phyloP scores from a whole-genome alignment of 2,329 filamentous ascomycete genomes.

The Zarea fungicola region DNA sequence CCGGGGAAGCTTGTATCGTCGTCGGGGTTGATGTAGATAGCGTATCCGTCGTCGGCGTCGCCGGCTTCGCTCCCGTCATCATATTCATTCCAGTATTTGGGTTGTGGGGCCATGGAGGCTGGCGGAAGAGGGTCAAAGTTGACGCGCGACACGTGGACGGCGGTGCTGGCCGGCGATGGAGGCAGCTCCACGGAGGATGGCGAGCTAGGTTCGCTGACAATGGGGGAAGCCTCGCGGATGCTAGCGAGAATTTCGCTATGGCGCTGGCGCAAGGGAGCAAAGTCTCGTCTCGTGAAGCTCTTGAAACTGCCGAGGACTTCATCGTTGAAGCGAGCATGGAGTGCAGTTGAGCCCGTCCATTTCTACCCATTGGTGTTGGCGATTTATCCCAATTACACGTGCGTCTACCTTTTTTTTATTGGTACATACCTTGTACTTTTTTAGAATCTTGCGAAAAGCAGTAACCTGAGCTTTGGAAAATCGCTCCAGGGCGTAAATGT shows the following conservation, averaged over 20 bases:
- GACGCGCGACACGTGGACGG: constrained; percentile 18
- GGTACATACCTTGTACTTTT: constrained; percentile 68
- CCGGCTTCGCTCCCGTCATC: constrained; percentile 70
- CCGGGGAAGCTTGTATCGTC: constrained; percentile 57
- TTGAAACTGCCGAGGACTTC: constrained; percentile 61
- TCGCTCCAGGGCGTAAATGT: constrained; percentile 63
- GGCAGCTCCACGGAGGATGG: constrained; percentile 26
- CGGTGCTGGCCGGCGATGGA: constrained; percentile 15
- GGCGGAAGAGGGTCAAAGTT: constrained; percentile 29
- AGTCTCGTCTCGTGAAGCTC: constrained; percentile 66
- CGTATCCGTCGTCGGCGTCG: constrained; percentile 54
- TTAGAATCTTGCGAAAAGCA: constrained; percentile 76
- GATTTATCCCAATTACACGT: neutral
- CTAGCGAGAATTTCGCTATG: constrained; percentile 45
- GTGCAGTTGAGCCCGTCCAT: constrained; percentile 69
- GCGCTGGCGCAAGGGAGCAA: constrained; percentile 45
- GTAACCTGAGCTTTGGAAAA: constrained; percentile 70
- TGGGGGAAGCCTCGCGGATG: constrained; percentile 42
- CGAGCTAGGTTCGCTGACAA: constrained; percentile 35
- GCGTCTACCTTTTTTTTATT: no score
- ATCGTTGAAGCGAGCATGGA: constrained; percentile 62
- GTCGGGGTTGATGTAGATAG: constrained; percentile 70
- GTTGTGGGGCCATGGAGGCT: constrained; percentile 24
- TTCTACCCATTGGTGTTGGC: constrained; percentile 44
- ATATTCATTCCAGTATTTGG: constrained; percentile 80